A percentile compares a stretch with the other conserved stretches of the same genome.
Conservation (phyloP, 495 filamentous ascomycete species). For the Choiromyces venosus region DNA sequence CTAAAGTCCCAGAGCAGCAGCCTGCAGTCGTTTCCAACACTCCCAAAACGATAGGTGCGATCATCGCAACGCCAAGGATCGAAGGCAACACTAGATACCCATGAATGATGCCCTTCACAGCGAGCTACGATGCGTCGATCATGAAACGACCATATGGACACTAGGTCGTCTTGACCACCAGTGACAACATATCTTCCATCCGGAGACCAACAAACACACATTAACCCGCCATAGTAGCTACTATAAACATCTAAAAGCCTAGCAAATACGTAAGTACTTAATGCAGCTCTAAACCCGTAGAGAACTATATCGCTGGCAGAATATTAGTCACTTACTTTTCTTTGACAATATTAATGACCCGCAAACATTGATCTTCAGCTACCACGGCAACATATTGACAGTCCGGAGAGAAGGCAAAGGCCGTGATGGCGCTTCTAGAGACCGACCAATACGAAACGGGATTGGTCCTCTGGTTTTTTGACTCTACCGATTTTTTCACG, state of each 20-base stretch:
- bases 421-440: constrained; percentile 80
- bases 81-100: constrained; percentile 89
- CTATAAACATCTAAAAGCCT: constrained; percentile 79
- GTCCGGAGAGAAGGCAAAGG: constrained; percentile 84
- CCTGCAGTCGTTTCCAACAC: constrained; percentile 87
- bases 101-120: constrained; percentile 89
- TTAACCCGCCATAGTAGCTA: constrained; percentile 87
- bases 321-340: constrained; percentile 62
- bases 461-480: constrained; percentile 87
- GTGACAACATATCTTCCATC: constrained; percentile 95
- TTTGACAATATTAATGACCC: constrained; percentile 83
- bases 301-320: neutral
- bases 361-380: constrained; percentile 81
- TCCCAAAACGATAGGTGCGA: constrained; percentile 88
- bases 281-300: neutral
- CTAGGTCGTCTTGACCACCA: constrained; percentile 90
- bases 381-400: constrained; percentile 81
- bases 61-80: constrained; percentile 96
- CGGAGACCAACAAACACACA: constrained; percentile 93
- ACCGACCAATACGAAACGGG: constrained; percentile 87
- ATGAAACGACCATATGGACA: constrained; percentile 85
- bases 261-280: constrained; percentile 19
- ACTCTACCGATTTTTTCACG: constrained; percentile 80
- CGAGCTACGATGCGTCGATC: constrained; percentile 82
- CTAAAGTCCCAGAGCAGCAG: constrained; percentile 95